These are phyloP conservation scores for Rhytidiadelphus loreus DNA, from an alignment of 225 moss, liverwort and hornwort species.

Conservation along the genomic window DNA sequence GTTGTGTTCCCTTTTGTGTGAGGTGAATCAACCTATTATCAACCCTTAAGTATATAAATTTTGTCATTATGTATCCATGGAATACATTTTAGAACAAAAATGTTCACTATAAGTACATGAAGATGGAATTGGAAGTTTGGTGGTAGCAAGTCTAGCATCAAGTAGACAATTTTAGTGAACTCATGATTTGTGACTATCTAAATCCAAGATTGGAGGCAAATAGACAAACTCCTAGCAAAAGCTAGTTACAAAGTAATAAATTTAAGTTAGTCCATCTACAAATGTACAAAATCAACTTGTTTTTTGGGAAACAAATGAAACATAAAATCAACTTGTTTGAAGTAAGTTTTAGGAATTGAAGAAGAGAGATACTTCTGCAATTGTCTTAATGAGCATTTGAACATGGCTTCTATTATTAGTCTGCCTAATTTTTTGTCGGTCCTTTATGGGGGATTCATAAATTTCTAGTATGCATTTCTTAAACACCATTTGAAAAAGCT, in stretches of 20 bases:
- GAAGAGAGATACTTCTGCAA: background rate
- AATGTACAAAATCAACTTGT: background rate
- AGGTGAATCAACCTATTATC: background rate
- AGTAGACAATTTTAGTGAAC: background rate
- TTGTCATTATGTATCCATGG: background rate
- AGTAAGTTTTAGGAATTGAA: background rate
- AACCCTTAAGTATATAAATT: background rate
- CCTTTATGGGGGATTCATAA: background rate
- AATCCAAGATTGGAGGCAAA: background rate
- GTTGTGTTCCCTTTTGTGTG: fast-evolving
- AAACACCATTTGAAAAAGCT: fast-evolving
- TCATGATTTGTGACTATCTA: background rate
- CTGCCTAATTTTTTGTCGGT: fast-evolving
- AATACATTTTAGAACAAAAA: background rate
- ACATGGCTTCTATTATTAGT: background rate
- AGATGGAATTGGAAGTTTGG: background rate
- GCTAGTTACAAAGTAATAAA: background rate
- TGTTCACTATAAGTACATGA: background rate
- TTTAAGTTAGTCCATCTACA: background rate
- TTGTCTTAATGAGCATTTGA: background rate
- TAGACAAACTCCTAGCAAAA: background rate
- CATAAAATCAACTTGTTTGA: background rate
- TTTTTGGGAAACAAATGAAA: background rate
- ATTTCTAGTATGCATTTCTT: background rate
- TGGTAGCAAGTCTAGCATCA: background rate